Evolutionary conservation across 441 rosid species (phyloP).

Genomic region (Daphne laureola): DNA sequence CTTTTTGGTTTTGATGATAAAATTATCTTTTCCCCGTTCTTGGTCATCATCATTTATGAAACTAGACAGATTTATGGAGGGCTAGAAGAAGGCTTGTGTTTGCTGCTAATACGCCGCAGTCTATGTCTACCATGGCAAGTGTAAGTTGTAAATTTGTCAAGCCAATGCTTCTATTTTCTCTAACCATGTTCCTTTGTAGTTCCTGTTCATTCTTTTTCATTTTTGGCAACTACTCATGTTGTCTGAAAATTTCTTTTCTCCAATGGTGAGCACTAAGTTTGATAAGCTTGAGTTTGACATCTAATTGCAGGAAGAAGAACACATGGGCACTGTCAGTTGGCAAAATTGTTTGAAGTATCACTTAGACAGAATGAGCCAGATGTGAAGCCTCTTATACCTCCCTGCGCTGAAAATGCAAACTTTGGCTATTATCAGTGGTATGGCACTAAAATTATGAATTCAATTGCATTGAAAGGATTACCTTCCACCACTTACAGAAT

Average conservation of each 20-base stretch:
- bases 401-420: slow-evolving; percentile 53
- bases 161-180: background rate
- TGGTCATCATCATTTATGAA: slow-evolving; percentile 16
- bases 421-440: slow-evolving; percentile 95
- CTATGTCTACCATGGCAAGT: slow-evolving; percentile 52
- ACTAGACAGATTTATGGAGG: slow-evolving; percentile 69
- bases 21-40: slow-evolving; percentile 4
- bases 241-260: background rate
- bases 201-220: background rate
- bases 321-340: slow-evolving; percentile 46
- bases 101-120: slow-evolving; percentile 24
- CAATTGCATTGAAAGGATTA: background rate
- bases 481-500: background rate
- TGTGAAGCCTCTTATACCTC: slow-evolving; percentile 60
- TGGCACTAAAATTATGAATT: background rate
- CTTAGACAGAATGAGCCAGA: slow-evolving; percentile 40
- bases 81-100: slow-evolving; percentile 30
- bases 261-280: background rate
- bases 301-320: slow-evolving; percentile 41
- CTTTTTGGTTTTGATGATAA: background rate
- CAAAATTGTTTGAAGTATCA: slow-evolving; percentile 50
- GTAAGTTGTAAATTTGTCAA: slow-evolving; percentile 31
- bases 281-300: slow-evolving; percentile 7
- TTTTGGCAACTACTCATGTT: slow-evolving; percentile 1
- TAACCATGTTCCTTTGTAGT: background rate